Evolutionary conservation across 2,329 filamentous ascomycete genomes (phyloP).

Genomic region (Cytospora schulzeri): DNA sequence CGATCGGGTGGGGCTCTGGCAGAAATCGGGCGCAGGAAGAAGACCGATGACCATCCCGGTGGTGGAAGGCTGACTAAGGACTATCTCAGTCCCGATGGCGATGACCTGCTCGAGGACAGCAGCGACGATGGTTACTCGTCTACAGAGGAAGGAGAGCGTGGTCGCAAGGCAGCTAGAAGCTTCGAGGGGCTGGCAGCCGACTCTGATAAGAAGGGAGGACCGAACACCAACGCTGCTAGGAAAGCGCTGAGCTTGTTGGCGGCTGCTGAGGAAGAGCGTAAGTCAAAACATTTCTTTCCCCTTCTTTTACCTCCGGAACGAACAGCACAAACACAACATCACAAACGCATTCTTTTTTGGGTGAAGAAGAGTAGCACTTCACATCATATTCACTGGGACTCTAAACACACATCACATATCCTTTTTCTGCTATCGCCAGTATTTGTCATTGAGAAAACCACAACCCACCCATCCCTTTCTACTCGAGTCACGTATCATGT

Average conservation of each 20-base stretch:
- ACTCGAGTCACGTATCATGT: not conserved
- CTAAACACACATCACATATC: not conserved
- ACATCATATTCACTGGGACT: not conserved
- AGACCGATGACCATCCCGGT: constrained; percentile 44
- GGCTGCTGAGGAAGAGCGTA: constrained; percentile 78
- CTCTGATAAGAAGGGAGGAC: constrained; percentile 34
- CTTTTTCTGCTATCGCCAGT: no score
- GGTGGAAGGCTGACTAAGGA: constrained; percentile 67
- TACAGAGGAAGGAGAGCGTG: constrained; percentile 67
- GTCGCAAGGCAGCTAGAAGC: constrained; percentile 57
- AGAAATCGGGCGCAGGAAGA: constrained; percentile 61
- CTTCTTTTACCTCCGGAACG: not conserved
- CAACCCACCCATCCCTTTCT: not conserved
- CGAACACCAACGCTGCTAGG: constrained; percentile 34
- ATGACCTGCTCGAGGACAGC: constrained; percentile 64
- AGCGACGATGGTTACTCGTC: constrained; percentile 66
- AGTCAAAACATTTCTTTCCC: constrained; percentile 38
- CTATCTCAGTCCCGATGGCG: constrained; percentile 65
- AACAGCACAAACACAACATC: not conserved
- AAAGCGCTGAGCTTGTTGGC: constrained; percentile 66
- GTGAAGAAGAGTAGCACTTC: not conserved
- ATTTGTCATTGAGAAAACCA: not conserved
- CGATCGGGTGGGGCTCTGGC: constrained; percentile 65
- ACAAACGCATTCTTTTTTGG: not conserved
- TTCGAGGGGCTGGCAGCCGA: constrained; percentile 44